These are phyloP conservation scores for Rhodamnia rubescens DNA, from an alignment of 345 rosid genomes.

Conservation along the genomic window DNA sequence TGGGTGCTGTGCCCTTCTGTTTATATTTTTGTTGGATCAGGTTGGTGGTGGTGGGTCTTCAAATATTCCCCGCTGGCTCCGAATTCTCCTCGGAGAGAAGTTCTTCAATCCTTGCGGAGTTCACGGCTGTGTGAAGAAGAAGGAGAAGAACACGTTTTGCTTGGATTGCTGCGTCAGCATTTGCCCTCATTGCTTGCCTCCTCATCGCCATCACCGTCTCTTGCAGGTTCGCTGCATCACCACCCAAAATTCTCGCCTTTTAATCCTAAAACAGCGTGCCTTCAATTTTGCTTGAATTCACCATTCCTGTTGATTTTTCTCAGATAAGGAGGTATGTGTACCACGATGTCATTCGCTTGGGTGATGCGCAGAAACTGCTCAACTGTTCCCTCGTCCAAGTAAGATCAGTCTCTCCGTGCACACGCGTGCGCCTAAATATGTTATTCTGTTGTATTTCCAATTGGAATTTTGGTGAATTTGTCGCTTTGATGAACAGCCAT, in stretches of 20 bases:
- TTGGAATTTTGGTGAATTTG: neutral
- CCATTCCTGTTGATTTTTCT: neutral
- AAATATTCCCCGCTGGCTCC: constrained; percentile 37
- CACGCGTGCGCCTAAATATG: neutral
- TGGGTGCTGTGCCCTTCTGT: neutral
- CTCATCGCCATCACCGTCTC: constrained; percentile 70
- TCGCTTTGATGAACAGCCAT: constrained; percentile 31
- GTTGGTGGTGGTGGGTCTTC: neutral
- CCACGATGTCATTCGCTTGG: constrained; percentile 61
- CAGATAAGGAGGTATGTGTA: constrained; percentile 92
- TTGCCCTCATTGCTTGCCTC: constrained; percentile 75
- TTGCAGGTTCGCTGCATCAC: constrained; percentile 40
- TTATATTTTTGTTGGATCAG: neutral
- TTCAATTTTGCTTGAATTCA: neutral
- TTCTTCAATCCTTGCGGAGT: constrained; percentile 71
- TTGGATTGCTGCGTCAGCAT: constrained; percentile 67
- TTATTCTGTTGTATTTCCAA: neutral
- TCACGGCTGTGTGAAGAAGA: constrained; percentile 60
- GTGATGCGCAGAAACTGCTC: constrained; percentile 57
- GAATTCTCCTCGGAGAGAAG: constrained; percentile 51
- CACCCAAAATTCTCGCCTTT: neutral
- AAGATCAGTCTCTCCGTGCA: neutral
- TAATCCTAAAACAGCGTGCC: neutral
- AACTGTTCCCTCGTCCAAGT: constrained; percentile 81
- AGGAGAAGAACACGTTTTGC: constrained; percentile 74